phyloP scores from a whole-genome alignment of 495 filamentous ascomycete species.

The Aspergillus biplanus region DNA sequence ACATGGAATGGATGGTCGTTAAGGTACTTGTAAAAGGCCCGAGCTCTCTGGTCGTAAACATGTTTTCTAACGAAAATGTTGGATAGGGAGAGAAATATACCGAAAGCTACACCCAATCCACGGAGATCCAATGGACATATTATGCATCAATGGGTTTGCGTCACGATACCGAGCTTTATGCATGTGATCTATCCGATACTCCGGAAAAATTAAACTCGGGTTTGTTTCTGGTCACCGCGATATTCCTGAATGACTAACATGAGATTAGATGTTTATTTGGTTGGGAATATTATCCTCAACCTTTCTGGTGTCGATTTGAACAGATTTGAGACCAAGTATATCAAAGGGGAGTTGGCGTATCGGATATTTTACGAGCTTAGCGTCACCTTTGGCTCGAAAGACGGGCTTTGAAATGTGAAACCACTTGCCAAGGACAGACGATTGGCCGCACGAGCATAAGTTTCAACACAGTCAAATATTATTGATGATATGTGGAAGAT shows the following conservation, averaged over 20 bases:
- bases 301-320: neutral
- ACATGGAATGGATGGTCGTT: constrained; percentile 15
- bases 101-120: neutral
- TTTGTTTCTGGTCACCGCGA: neutral
- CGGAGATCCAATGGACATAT: neutral
- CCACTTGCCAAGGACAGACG: neutral
- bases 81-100: constrained; percentile 9
- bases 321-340: neutral
- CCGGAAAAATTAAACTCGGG: neutral
- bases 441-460: neutral
- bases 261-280: constrained; percentile 2
- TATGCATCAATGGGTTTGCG: neutral
- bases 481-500: neutral
- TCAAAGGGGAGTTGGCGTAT: neutral
- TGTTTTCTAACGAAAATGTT: neutral
- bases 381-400: constrained; percentile 10
- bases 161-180: neutral
- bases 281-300: constrained; percentile 11
- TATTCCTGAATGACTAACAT: neutral
- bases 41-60: neutral
- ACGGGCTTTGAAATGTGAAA: constrained; percentile 18
- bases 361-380: neutral
- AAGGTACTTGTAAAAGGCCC: neutral
- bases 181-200: neutral
- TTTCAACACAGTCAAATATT: neutral